A percentile compares a stretch with the other conserved stretches of the same genome.
These are phyloP conservation scores for Gypsophila paniculata DNA, from an alignment of 179 eudicot genomes.

Conservation along the genomic window DNA sequence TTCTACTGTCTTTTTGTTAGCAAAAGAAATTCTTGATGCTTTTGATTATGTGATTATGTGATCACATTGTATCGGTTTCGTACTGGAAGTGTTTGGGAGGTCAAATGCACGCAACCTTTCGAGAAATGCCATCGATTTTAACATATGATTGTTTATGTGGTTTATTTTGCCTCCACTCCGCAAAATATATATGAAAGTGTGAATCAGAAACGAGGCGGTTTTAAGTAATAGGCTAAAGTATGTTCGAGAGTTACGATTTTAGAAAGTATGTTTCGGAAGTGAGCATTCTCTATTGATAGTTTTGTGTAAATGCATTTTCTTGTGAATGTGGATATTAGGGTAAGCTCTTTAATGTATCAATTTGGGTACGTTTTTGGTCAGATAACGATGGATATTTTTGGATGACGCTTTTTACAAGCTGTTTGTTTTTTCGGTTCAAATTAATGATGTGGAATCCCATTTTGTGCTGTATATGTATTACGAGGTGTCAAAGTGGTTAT, in stretches of 20 bases:
- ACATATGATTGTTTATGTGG: too few relatives aligned
- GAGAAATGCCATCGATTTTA: too few relatives aligned
- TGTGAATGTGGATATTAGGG: background rate
- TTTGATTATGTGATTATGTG: background rate
- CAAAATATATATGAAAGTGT: too few relatives aligned
- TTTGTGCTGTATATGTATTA: too few relatives aligned
- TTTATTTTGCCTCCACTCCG: too few relatives aligned
- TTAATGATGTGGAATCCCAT: background rate
- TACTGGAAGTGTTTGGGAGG: too few relatives aligned
- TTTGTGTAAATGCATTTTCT: background rate
- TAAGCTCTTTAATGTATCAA: background rate
- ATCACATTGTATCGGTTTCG: background rate
- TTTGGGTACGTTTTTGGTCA: background rate
- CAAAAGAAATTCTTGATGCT: background rate
- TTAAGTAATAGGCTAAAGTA: too few relatives aligned
- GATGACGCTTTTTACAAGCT: too few relatives aligned
- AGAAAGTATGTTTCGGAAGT: background rate
- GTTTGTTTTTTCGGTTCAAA: background rate
- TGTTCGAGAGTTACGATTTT: background rate
- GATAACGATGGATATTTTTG: background rate
- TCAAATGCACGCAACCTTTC: too few relatives aligned
- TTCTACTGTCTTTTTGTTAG: constrained; percentile 4
- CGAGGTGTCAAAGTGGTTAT: background rate
- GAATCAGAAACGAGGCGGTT: too few relatives aligned
- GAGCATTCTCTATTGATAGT: background rate